phyloP scores from a whole-genome alignment of 129 eudicot species.

The Tanacetum coccineum region DNA sequence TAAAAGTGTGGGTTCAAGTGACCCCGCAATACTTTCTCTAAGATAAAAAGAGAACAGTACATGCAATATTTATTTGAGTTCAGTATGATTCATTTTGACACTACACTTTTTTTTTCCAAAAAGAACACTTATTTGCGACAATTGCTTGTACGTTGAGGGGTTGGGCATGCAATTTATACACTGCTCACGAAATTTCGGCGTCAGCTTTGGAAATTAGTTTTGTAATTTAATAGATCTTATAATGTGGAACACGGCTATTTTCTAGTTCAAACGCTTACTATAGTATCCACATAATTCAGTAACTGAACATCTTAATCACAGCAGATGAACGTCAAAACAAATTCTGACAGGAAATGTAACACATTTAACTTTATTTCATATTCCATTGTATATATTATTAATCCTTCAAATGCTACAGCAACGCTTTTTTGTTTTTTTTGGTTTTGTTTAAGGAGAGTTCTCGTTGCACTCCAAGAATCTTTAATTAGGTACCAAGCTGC shows the following conservation, averaged over 20 bases:
- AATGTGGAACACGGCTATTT: neutral
- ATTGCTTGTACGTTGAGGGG: no score
- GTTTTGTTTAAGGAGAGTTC: neutral
- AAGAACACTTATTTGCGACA: neutral
- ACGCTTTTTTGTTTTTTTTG: neutral
- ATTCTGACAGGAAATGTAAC: neutral
- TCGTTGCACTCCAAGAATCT: conserved; percentile 4
- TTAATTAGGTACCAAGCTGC: neutral
- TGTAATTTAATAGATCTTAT: neutral
- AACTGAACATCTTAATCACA: neutral
- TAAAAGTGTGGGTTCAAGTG: no score
- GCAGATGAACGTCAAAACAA: neutral
- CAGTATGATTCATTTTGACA: no score
- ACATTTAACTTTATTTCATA: neutral
- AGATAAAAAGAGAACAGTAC: no score
- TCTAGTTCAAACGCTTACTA: neutral
- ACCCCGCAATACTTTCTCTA: no score
- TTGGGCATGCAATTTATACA: no score
- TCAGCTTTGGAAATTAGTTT: neutral
- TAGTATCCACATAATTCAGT: neutral
- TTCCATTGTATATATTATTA: neutral
- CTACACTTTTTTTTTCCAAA: no score
- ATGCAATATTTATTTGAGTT: no score
- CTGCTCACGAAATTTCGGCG: neutral
- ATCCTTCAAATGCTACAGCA: no score